Evolutionary conservation across 805 yeast genomes (phyloP).

Genomic region (Candida taoyuanica): DNA sequence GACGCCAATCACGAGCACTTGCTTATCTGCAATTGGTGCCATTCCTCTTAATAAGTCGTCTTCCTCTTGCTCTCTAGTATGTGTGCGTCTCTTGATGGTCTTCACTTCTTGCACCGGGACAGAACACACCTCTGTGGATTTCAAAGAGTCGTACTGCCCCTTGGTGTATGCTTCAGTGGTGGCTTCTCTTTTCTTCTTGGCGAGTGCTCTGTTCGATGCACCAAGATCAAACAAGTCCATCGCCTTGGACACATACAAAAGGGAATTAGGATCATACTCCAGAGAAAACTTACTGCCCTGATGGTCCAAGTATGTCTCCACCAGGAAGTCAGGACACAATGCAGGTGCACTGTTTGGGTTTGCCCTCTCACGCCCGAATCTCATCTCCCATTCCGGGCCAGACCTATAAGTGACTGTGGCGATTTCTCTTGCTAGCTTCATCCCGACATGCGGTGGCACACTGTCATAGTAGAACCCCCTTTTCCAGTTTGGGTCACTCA

Average conservation of each 20-base stretch:
- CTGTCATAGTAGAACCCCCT: constrained; percentile 79
- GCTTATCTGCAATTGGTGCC: constrained; percentile 53
- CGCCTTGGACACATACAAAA: constrained; percentile 83
- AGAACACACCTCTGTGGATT: constrained; percentile 30
- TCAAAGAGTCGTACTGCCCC: constrained; percentile 18
- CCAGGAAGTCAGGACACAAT: constrained; percentile 86
- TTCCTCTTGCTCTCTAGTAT: constrained; percentile 50
- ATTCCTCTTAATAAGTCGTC: constrained; percentile 66
- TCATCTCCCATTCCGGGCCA: constrained; percentile 95
- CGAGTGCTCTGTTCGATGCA: constrained; percentile 37
- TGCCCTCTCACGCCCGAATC: constrained; percentile 86
- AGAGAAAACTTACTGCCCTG: constrained; percentile 92
- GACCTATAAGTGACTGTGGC: constrained; percentile 93
- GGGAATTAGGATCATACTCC: constrained; percentile 87
- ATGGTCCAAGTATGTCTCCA: constrained; percentile 90
- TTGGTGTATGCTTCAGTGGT: constrained; percentile 26
- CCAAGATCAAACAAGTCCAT: constrained; percentile 93
- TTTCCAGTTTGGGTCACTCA: constrained; percentile 95
- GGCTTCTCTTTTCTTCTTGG: constrained; percentile 41
- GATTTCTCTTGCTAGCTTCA: constrained; percentile 90
- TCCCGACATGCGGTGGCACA: constrained; percentile 89
- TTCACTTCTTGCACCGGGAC: constrained; percentile 49
- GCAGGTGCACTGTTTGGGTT: constrained; percentile 79
- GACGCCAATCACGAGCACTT: constrained; percentile 82
- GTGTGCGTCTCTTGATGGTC: constrained; percentile 43